Conservation (phyloP, 495 filamentous ascomycete genomes). For the Hypoxylon rickii region DNA sequence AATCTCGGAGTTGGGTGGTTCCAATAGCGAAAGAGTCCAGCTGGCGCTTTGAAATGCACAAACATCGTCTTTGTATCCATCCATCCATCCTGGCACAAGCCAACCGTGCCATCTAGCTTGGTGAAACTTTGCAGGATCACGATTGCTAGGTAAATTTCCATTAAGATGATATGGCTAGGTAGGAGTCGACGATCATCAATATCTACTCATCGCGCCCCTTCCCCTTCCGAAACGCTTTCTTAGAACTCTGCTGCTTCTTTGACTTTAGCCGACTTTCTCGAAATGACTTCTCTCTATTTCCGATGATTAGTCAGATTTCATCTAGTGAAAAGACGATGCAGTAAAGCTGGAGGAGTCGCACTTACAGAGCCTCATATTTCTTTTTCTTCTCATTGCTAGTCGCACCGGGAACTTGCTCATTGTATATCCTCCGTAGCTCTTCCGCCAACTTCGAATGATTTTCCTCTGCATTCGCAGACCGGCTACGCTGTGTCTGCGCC, state of each 20-base stretch:
- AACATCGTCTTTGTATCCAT: too few relatives aligned
- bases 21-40: too few relatives aligned
- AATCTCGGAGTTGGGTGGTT: too few relatives aligned
- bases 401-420: conserved; percentile 43
- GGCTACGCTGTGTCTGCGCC: conserved; percentile 51
- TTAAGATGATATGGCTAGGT: not conserved
- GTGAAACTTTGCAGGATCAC: too few relatives aligned
- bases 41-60: too few relatives aligned
- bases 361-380: conserved; percentile 49
- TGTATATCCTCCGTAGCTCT: conserved; percentile 67
- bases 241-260: conserved; percentile 80
- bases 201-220: conserved; percentile 15
- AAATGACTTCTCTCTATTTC: conserved; percentile 67
- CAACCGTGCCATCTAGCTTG: too few relatives aligned
- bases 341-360: conserved; percentile 13
- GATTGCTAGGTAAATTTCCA: too few relatives aligned
- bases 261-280: conserved; percentile 69
- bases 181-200: not conserved
- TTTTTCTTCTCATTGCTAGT: conserved; percentile 44
- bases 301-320: not conserved
- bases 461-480: conserved; percentile 51
- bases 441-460: conserved; percentile 49
- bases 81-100: too few relatives aligned
- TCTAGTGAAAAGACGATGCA: too few relatives aligned
- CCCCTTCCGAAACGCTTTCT: conserved; percentile 73